phyloP scores from a whole-genome alignment of 495 filamentous ascomycete species.

The Daldinia loculata region DNA sequence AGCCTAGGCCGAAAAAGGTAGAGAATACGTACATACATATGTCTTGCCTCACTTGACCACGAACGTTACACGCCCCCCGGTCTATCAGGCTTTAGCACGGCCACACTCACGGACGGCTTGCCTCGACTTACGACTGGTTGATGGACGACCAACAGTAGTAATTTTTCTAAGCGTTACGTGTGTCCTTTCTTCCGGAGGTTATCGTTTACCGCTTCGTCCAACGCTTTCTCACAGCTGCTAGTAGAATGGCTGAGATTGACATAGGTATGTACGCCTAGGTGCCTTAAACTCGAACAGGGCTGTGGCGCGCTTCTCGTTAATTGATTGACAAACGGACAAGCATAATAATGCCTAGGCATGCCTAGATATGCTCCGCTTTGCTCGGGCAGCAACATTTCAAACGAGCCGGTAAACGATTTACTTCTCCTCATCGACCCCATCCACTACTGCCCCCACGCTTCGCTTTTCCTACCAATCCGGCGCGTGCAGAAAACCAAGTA shows the following conservation, averaged over 20 bases:
- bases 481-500: conserved; percentile 7
- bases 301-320: conserved; percentile 32
- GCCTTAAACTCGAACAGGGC: conserved; percentile 17
- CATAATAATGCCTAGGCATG: conserved; percentile 30
- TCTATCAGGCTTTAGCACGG: conserved; percentile 29
- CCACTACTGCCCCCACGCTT: conserved; percentile 29
- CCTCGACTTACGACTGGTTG: conserved; percentile 23
- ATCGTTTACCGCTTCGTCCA: neutral
- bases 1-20: conserved; percentile 35
- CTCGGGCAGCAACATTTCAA: conserved; percentile 59
- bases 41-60: conserved; percentile 55
- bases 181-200: conserved; percentile 1
- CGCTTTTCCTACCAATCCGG: conserved; percentile 26
- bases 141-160: conserved; percentile 18
- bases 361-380: conserved; percentile 44
- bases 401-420: conserved; percentile 50
- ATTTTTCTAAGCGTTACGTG: neutral
- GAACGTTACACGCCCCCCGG: conserved; percentile 36
- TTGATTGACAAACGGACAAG: conserved; percentile 44
- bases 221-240: conserved; percentile 3
- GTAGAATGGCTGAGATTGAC: conserved; percentile 11
- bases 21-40: conserved; percentile 44
- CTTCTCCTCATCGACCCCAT: conserved; percentile 35
- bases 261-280: conserved; percentile 1
- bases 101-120: conserved; percentile 31